phyloP scores from a whole-genome alignment of 768 basidiomycete species.

The Sporobolomyces roseus region DNA sequence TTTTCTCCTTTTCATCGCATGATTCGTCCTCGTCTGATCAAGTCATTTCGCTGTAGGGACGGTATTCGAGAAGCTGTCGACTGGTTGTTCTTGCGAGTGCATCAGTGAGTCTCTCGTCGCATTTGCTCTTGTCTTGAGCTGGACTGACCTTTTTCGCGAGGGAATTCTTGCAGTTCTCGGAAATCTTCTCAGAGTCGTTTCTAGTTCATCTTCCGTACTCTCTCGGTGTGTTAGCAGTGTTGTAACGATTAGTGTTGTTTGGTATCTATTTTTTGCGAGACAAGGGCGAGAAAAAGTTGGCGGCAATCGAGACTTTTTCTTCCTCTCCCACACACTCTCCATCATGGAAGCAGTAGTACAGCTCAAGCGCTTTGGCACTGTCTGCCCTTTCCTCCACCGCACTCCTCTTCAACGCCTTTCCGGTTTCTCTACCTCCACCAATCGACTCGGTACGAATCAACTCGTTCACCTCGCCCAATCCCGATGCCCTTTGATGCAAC shows the following conservation, averaged over 20 bases:
- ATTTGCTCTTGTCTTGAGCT: neutral
- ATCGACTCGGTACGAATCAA: constrained; percentile 10
- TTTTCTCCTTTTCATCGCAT: constrained; percentile 8
- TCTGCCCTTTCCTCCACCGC: constrained; percentile 40
- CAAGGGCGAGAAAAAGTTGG: too few species aligned
- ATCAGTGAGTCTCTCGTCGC: constrained; percentile 25
- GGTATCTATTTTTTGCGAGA: too few species aligned
- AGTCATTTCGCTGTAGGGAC: constrained; percentile 55
- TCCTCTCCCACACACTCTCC: neutral
- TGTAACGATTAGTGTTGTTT: neutral
- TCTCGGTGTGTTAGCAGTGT: neutral
- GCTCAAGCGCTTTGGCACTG: constrained; percentile 34
- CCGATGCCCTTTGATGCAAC: constrained; percentile 37
- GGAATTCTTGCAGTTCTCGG: constrained; percentile 5
- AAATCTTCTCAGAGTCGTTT: neutral
- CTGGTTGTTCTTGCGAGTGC: constrained; percentile 68
- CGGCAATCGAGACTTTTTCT: neutral
- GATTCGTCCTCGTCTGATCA: neutral
- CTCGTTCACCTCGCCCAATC: constrained; percentile 25
- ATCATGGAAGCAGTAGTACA: constrained; percentile 2
- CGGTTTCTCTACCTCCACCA: constrained; percentile 8
- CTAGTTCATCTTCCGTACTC: neutral
- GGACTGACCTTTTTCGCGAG: neutral
- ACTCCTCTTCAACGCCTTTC: constrained; percentile 23
- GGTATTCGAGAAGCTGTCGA: constrained; percentile 86